These are phyloP conservation scores for Apophysomyces ossiformis DNA, from an alignment of 371 early-diverging fungal genomes.

Conservation along the genomic window DNA sequence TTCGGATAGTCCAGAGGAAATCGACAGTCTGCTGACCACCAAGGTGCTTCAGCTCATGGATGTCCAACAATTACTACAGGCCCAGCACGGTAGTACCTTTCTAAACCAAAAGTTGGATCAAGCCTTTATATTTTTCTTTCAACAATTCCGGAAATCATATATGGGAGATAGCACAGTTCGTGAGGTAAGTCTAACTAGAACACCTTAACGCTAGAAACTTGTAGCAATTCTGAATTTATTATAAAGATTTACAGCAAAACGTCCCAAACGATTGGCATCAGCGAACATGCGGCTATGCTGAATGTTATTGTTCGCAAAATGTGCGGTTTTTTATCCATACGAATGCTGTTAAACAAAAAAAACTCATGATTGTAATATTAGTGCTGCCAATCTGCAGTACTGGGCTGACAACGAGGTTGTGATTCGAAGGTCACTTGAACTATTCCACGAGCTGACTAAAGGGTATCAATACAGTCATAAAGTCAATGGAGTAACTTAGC, in stretches of 20 bases:
- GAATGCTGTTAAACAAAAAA: too few species aligned
- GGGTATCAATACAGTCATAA: background rate
- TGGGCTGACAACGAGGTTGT: slow-evolving; percentile 41
- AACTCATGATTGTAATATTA: background rate
- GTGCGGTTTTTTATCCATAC: slow-evolving; percentile 31
- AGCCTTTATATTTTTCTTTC: slow-evolving; percentile 74
- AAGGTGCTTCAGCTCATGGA: slow-evolving; percentile 58
- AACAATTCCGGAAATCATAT: slow-evolving; percentile 73
- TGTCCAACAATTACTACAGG: slow-evolving; percentile 39
- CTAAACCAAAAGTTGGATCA: slow-evolving; percentile 62
- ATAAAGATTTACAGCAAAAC: slow-evolving; percentile 61
- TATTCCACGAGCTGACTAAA: slow-evolving; percentile 59
- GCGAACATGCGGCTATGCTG: slow-evolving; percentile 62
- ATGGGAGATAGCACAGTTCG: slow-evolving; percentile 53
- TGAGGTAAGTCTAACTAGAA: slow-evolving; percentile 19
- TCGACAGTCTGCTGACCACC: slow-evolving; percentile 62
- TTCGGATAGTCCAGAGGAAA: slow-evolving; percentile 59
- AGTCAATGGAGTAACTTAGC: background rate
- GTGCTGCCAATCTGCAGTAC: slow-evolving; percentile 34
- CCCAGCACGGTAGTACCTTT: slow-evolving; percentile 23
- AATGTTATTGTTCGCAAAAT: slow-evolving; percentile 75
- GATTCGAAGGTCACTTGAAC: slow-evolving; percentile 52
- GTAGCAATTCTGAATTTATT: too few species aligned
- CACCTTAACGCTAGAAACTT: background rate
- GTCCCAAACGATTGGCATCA: slow-evolving; percentile 57